These are phyloP conservation scores for Malus fusca DNA, from an alignment of 306 rosid species.

Conservation along the genomic window DNA sequence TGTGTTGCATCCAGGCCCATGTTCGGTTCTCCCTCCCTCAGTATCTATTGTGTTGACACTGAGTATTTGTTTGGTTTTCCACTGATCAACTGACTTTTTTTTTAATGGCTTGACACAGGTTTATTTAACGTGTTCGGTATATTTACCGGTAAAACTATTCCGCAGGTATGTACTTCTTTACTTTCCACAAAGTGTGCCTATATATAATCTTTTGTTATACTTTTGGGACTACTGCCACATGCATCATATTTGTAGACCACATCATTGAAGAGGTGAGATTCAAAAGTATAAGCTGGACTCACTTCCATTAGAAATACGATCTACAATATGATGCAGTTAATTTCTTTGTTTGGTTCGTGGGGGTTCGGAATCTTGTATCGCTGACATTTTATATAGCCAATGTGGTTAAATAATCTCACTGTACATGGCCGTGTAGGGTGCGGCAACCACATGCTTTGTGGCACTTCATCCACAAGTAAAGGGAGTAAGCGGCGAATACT, in stretches of 20 bases:
- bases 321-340: no score
- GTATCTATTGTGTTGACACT: not conserved
- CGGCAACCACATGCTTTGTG: no score
- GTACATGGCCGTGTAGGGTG: no score
- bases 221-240: not conserved
- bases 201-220: not conserved
- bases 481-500: no score
- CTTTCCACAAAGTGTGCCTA: not conserved
- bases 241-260: not conserved
- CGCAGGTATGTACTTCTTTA: slow-evolving; percentile 39
- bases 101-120: slow-evolving; percentile 36
- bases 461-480: no score
- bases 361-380: no score
- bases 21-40: not conserved
- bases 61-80: not conserved
- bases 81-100: not conserved
- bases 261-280: no score
- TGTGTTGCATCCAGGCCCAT: no score
- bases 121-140: slow-evolving; percentile 37
- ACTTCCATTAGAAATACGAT: not conserved
- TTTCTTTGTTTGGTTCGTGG: no score
- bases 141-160: slow-evolving; percentile 49
- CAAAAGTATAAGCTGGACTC: no score
- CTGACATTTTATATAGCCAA: no score
- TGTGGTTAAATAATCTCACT: no score